phyloP scores from a whole-genome alignment of 2,329 filamentous ascomycete genomes.

The Didymellaceae sp. region DNA sequence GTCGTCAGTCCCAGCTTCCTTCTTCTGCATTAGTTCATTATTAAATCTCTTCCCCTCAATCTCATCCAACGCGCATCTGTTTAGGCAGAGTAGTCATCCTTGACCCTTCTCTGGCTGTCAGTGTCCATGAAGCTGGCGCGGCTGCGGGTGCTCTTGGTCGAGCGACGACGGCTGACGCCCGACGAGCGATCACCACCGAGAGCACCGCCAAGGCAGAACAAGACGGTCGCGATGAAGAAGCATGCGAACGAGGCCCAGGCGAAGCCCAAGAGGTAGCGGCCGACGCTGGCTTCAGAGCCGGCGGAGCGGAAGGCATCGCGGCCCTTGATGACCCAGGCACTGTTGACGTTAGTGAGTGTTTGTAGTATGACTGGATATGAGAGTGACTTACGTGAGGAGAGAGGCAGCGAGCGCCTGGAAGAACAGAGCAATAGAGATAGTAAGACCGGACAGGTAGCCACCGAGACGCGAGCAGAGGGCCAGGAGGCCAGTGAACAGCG shows the following conservation, averaged over 20 bases:
- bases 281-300: constrained; percentile 66
- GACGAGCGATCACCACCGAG: constrained; percentile 54
- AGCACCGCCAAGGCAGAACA: constrained; percentile 69
- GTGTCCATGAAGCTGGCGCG: constrained; percentile 63
- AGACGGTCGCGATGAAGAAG: constrained; percentile 68
- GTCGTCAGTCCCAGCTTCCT: background rate
- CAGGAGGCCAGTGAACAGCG: constrained; percentile 72
- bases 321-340: constrained; percentile 72
- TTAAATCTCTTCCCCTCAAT: background rate
- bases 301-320: constrained; percentile 68
- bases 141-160: constrained; percentile 50
- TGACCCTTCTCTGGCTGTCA: constrained; percentile 66
- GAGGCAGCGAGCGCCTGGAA: constrained; percentile 71
- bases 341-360: constrained; percentile 37
- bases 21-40: constrained; percentile 1
- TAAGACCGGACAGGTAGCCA: constrained; percentile 68
- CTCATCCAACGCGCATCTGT: too few relatives aligned
- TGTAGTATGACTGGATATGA: background rate
- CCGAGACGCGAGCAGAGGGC: constrained; percentile 75
- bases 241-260: constrained; percentile 74
- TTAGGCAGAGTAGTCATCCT: constrained; percentile 70
- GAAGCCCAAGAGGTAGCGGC: constrained; percentile 75
- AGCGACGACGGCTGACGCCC: constrained; percentile 55
- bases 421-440: constrained; percentile 67
- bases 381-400: constrained; percentile 73